These are phyloP conservation scores for Emericellopsis cladophorae DNA, from an alignment of 2,329 filamentous ascomycete genomes.

Conservation along the genomic window DNA sequence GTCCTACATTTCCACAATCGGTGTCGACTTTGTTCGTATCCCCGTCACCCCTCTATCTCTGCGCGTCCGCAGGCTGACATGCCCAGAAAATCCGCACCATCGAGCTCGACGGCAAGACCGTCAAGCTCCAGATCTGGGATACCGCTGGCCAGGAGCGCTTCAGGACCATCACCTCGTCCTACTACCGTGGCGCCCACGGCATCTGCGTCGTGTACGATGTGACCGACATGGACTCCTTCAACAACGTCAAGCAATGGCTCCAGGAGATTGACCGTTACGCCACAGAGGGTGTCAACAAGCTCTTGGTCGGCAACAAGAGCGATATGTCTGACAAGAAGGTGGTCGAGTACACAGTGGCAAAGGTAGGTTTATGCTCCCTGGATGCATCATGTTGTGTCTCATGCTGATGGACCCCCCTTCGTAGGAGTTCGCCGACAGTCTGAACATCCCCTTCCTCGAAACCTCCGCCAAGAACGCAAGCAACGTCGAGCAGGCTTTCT, in stretches of 20 bases:
- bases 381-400: neutral
- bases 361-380: constrained; percentile 44
- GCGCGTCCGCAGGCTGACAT: constrained; percentile 1
- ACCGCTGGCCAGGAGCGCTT: constrained; percentile 98
- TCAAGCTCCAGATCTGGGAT: constrained; percentile 99
- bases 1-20: constrained; percentile 99
- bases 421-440: constrained; percentile 96
- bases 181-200: constrained; percentile 97
- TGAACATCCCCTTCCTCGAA: constrained; percentile 98
- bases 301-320: constrained; percentile 99
- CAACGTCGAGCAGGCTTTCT: constrained; percentile 98
- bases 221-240: constrained; percentile 99
- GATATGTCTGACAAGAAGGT: constrained; percentile 99
- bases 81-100: constrained; percentile 97
- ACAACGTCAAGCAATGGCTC: constrained; percentile 99
- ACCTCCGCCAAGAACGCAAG: constrained; percentile 99
- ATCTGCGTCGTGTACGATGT: constrained; percentile 99
- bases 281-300: constrained; percentile 98
- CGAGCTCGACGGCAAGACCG: constrained; percentile 98
- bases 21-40: constrained; percentile 86
- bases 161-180: constrained; percentile 98
- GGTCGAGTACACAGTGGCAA: constrained; percentile 97
- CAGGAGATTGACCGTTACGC: constrained; percentile 99
- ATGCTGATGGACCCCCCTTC: constrained; percentile 1
- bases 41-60: constrained; percentile 4